Conservation (phyloP, 2,329 filamentous ascomycete species). For the Arthrobotrys megalospora region DNA sequence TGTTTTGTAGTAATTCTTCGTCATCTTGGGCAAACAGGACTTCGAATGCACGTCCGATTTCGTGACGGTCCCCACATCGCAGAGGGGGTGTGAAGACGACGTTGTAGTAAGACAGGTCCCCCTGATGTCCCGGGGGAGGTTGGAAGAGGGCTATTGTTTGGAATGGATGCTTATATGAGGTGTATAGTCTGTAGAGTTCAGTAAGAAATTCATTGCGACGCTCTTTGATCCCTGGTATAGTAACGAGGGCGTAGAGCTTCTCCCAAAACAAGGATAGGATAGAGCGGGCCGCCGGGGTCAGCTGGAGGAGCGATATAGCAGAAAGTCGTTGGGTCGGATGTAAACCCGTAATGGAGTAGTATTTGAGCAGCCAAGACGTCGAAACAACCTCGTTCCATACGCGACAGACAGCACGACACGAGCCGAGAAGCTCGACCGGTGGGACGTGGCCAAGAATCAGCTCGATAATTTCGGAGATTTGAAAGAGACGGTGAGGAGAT, state of each 20-base stretch:
- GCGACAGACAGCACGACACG: constrained; percentile 31
- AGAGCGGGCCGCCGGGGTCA: constrained; percentile 13
- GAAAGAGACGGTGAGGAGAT: neutral
- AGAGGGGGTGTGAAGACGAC: neutral
- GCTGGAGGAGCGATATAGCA: constrained; percentile 9
- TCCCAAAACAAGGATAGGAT: constrained; percentile 33
- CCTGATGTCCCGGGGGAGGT: constrained; percentile 10
- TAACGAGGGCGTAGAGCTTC: neutral
- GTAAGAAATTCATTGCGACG: neutral
- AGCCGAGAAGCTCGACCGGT: constrained; percentile 25
- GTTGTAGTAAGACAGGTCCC: constrained; percentile 16
- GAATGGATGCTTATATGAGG: constrained; percentile 18
- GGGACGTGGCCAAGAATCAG: constrained; percentile 10
- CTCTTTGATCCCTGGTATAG: neutral
- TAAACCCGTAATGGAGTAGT: constrained; percentile 27
- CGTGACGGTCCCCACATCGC: neutral
- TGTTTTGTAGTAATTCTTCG: neutral
- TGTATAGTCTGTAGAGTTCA: constrained; percentile 9
- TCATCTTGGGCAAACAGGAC: neutral
- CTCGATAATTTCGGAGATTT: constrained; percentile 35
- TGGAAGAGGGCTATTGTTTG: constrained; percentile 6
- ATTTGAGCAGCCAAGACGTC: constrained; percentile 27
- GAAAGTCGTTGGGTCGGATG: neutral
- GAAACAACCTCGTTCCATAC: constrained; percentile 22
- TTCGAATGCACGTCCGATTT: neutral